Evolutionary conservation across 2,329 filamentous ascomycete genomes (phyloP).

Genomic region (Didymellaceae sp.): DNA sequence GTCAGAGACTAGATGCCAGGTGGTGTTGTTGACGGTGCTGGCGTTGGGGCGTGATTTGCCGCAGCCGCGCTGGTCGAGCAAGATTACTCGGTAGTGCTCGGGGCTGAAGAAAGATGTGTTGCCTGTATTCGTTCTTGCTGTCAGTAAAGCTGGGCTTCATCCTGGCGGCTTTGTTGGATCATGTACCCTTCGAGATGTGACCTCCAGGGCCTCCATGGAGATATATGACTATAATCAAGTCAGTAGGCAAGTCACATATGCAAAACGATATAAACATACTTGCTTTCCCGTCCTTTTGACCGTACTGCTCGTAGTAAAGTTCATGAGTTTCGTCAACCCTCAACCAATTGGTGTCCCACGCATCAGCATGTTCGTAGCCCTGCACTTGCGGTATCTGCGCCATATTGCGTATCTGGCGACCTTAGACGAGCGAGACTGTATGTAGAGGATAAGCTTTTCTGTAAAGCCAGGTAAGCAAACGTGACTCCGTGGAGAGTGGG

Average conservation of each 20-base stretch:
- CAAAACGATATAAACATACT: conserved; percentile 26
- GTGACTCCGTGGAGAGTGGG: conserved; percentile 2
- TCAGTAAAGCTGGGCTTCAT: neutral
- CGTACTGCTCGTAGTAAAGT: conserved; percentile 51
- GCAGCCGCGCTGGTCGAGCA: conserved; percentile 57
- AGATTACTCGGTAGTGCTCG: conserved; percentile 52
- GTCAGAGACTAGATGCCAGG: conserved; percentile 54
- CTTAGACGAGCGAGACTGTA: too few species aligned
- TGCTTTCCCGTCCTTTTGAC: conserved; percentile 48
- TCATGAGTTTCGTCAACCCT: conserved; percentile 45
- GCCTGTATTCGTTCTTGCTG: neutral
- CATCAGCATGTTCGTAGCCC: conserved; percentile 43
- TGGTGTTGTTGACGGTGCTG: conserved; percentile 54
- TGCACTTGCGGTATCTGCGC: conserved; percentile 18
- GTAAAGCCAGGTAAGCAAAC: conserved; percentile 5
- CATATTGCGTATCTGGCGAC: conserved; percentile 9
- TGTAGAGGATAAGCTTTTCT: conserved; percentile 1
- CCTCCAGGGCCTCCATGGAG: conserved; percentile 56
- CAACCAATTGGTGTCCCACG: conserved; percentile 45
- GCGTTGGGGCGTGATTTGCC: conserved; percentile 54
- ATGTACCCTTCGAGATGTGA: conserved; percentile 36
- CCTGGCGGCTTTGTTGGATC: neutral
- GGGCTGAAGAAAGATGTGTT: conserved; percentile 55
- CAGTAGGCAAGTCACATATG: neutral
- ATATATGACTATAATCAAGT: conserved; percentile 42